Evolutionary conservation across 768 basidiomycete species (phyloP).

Genomic region (Pisolithus microcarpus): DNA sequence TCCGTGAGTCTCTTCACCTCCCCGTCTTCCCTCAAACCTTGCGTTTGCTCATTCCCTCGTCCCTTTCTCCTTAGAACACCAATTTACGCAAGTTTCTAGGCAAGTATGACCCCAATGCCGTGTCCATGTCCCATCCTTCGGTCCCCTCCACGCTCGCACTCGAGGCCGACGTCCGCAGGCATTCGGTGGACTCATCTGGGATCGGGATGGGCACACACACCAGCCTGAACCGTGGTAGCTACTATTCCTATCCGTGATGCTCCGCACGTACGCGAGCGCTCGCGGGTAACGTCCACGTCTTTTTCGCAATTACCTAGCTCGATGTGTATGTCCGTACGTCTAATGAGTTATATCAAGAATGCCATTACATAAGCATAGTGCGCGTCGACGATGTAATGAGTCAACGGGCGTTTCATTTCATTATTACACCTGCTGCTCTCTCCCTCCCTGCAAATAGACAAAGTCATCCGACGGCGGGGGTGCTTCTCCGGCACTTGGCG

Average conservation of each 20-base stretch:
- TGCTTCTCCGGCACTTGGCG: background rate
- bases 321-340: no score
- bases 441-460: background rate
- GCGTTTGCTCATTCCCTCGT: background rate
- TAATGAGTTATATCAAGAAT: no score
- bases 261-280: no score
- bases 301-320: no score
- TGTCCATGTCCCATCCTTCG: conserved; percentile 16
- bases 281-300: no score
- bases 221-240: background rate
- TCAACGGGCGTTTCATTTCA: no score
- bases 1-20: conserved; percentile 39
- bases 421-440: no score
- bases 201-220: conserved; percentile 24
- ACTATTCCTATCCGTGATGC: conserved; percentile 4
- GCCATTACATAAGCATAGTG: no score
- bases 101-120: conserved; percentile 13
- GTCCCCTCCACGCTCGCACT: conserved; percentile 22
- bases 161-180: conserved; percentile 28
- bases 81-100: conserved; percentile 27
- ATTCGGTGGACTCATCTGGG: conserved; percentile 26
- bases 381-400: no score
- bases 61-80: conserved; percentile 16
- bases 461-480: background rate
- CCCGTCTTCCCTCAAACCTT: background rate